Base-by-base conservation (phyloP, 176 grass and related monocot species). In the Tillandsia fasciculata region DNA sequence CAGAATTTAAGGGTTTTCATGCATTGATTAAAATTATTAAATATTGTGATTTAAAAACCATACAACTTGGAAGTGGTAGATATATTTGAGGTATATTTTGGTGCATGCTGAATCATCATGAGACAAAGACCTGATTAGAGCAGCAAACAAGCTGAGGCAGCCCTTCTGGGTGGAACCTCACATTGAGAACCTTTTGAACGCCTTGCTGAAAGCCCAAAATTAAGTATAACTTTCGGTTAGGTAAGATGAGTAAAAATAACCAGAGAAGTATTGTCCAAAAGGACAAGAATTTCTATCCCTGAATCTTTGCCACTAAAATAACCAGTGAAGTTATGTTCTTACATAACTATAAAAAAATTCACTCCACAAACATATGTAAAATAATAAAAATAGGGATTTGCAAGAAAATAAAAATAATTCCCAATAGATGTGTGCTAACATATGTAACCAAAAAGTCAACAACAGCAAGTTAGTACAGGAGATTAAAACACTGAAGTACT, bases 131-230 rank as follows among this genome's bases (percentile, higher is more conserved):
- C 93, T 97, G 84, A 81, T 97, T 90, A 68, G 89, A 87, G 74
- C 93, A 84, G 74, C 86, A 97, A 54, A 97, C 88, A 72, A 97
- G 79, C 74, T 92, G 93, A 77, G 93, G 93, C 53, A 92, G 82
- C 63, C 93, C 93, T 79, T 97, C 93, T 69, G 89, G 93, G 74
- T 92, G 93, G 85, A 97, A 92, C 65, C 82, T 97, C 64, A 97
- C 93, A 81, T 97, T 84, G 78, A 92, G 79, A 85, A 97, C 86
- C 83, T 92, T 97, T 70, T 85, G 86, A 71, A 84, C 68, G 81
- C 83, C 88, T 97, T 90, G 93, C 93, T 97, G 89, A 23, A 77
- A 69, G 49, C 15, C 49, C 52, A 50, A 12, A 75, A 47, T 2
- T 20, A 57, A 49, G 15, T 57, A 69, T 53, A 15, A 61, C 12